These are phyloP conservation scores for Crithidia mellificae DNA, from an alignment of 208 protist genomes.

Conservation along the genomic window DNA sequence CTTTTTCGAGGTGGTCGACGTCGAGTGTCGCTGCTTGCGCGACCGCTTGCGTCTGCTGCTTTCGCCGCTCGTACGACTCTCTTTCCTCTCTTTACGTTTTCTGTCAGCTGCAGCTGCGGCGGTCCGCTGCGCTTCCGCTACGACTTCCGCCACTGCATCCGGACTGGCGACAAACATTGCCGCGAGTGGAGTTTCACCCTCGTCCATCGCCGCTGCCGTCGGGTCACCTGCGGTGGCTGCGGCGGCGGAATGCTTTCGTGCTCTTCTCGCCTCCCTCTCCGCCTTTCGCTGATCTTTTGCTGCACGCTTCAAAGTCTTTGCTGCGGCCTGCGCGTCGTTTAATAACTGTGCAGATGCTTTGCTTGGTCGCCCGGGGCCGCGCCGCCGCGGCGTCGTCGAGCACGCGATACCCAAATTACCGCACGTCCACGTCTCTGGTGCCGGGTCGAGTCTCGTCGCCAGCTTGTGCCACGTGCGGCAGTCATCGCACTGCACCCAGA, in stretches of 20 bases:
- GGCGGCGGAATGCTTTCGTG: too few relatives aligned
- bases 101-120: not conserved
- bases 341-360: not conserved
- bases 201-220: not conserved
- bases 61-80: not conserved
- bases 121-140: too few relatives aligned
- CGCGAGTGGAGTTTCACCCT: conserved; percentile 12
- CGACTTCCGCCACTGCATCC: not conserved
- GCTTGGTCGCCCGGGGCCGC: not conserved
- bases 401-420: conserved; percentile 36
- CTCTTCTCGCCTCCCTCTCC: too few relatives aligned
- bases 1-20: not conserved
- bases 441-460: conserved; percentile 29
- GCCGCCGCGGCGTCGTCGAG: conserved; percentile 1
- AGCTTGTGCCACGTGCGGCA: conserved; percentile 53
- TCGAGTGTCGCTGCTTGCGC: not conserved
- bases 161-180: not conserved
- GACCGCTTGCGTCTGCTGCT: not conserved
- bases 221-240: not conserved
- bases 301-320: not conserved
- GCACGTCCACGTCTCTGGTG: conserved; percentile 60
- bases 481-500: conserved; percentile 58
- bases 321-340: not conserved
- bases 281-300: not conserved
- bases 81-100: not conserved